phyloP scores from a whole-genome alignment of 495 filamentous ascomycete genomes.

The Xylaria curta region DNA sequence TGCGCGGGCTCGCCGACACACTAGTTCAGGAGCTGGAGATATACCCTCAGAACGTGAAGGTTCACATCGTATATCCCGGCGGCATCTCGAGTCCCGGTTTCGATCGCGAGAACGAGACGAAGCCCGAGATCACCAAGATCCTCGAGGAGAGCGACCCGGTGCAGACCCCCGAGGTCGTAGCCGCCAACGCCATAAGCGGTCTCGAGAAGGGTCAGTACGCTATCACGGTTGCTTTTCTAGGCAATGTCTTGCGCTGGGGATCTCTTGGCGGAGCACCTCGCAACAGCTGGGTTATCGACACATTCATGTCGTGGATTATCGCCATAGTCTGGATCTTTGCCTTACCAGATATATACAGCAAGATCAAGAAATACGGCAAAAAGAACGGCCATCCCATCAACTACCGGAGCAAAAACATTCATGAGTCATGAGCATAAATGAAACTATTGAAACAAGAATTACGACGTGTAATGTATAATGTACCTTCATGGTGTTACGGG shows the following conservation, averaged over 20 bases:
- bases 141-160: constrained; percentile 82
- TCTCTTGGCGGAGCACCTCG: constrained; percentile 62
- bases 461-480: constrained; percentile 16
- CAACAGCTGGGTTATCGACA: constrained; percentile 68
- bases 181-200: constrained; percentile 67
- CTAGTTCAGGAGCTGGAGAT: constrained; percentile 83
- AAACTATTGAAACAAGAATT: background rate
- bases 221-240: constrained; percentile 73
- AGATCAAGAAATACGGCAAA: constrained; percentile 64
- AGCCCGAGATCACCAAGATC: constrained; percentile 80
- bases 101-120: constrained; percentile 78
- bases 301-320: constrained; percentile 61
- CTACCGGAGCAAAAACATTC: constrained; percentile 37
- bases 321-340: constrained; percentile 67
- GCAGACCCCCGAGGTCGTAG: constrained; percentile 80
- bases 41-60: constrained; percentile 75
- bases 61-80: constrained; percentile 85
- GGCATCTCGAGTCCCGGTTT: constrained; percentile 79
- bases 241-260: constrained; percentile 69
- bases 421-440: background rate
- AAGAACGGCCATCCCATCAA: constrained; percentile 61
- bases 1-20: constrained; percentile 82
- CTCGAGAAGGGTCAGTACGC: constrained; percentile 83
- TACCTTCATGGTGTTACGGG: background rate
- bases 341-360: constrained; percentile 62